Conservation (phyloP, 2,329 filamentous ascomycete genomes). For the Botrytis medusae region DNA sequence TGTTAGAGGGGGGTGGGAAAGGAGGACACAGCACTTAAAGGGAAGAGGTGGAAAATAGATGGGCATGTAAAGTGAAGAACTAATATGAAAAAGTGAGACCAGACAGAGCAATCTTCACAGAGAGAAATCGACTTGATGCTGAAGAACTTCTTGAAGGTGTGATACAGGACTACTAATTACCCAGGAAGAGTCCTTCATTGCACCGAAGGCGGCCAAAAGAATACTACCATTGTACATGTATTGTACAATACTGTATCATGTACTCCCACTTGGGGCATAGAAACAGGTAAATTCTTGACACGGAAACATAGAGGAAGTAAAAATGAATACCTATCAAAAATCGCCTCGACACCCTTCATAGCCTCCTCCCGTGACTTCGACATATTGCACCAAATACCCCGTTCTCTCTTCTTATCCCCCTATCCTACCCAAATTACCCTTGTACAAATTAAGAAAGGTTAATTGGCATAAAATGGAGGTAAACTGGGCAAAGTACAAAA, state of each 20-base stretch:
- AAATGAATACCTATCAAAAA: slow-evolving; percentile 34
- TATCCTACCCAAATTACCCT: background rate
- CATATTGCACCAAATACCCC: slow-evolving; percentile 19
- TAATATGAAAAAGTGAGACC: rapidly evolving
- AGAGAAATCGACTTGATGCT: background rate
- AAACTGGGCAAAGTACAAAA: background rate
- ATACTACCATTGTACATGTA: too few relatives aligned
- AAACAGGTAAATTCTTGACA: background rate
- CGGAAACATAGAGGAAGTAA: background rate
- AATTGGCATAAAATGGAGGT: background rate
- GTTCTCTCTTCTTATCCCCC: background rate
- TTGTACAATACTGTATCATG: too few relatives aligned
- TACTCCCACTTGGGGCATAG: background rate
- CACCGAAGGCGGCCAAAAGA: background rate
- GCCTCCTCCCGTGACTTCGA: slow-evolving; percentile 28
- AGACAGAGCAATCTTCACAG: rapidly evolving
- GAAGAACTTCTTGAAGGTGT: background rate
- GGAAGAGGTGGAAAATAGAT: too few relatives aligned
- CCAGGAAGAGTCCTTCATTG: background rate
- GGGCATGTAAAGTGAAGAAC: background rate
- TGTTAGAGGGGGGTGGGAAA: slow-evolving; percentile 4
- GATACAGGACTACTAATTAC: background rate
- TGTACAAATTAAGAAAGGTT: rapidly evolving
- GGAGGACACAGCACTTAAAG: background rate
- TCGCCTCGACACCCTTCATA: slow-evolving; percentile 34